Conservation (phyloP, 495 filamentous ascomycete genomes). For the Massariosphaeria phaeospora region DNA sequence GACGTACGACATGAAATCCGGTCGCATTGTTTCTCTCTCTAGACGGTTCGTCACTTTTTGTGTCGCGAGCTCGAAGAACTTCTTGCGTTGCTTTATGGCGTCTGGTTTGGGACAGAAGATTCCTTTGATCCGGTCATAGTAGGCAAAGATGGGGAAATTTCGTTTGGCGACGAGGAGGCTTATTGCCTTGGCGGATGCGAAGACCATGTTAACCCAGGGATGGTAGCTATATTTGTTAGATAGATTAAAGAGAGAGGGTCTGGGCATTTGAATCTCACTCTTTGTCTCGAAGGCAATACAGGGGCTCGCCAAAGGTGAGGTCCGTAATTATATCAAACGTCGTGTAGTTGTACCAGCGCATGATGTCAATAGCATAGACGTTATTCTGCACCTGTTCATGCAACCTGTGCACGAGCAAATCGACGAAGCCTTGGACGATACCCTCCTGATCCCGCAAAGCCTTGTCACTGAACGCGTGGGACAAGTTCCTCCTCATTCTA, state of each 20-base stretch:
- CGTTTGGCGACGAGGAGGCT: slow-evolving; percentile 3
- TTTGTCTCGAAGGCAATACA: slow-evolving; percentile 46
- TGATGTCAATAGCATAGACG: slow-evolving; percentile 39
- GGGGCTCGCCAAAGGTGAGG: slow-evolving; percentile 51
- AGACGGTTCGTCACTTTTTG: slow-evolving; percentile 18
- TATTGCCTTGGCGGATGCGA: slow-evolving; percentile 24
- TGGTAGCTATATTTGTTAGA: slow-evolving; percentile 34
- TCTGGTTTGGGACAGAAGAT: slow-evolving; percentile 3
- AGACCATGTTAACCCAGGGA: slow-evolving; percentile 41
- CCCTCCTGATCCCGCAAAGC: slow-evolving; percentile 48
- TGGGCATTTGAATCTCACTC: slow-evolving; percentile 12
- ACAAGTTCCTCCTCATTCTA: slow-evolving; percentile 44
- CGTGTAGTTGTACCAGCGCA: slow-evolving; percentile 48
- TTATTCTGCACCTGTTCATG: slow-evolving; percentile 17
- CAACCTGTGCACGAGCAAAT: slow-evolving; percentile 40
- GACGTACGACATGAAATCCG: slow-evolving; percentile 41
- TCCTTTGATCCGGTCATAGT: slow-evolving; percentile 2
- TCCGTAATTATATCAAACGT: slow-evolving; percentile 60
- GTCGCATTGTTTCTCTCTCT: slow-evolving; percentile 14
- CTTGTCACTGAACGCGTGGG: slow-evolving; percentile 50
- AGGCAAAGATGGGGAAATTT: slow-evolving; percentile 18
- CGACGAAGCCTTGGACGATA: slow-evolving; percentile 44
- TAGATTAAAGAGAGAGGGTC: slow-evolving; percentile 49
- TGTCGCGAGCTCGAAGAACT: slow-evolving; percentile 9
- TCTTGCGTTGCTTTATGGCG: slow-evolving; percentile 1